Percentiles rank a stretch among this genome's conserved stretches.
Evolutionary conservation across 1,139 yeast species (phyloP).

Genomic region (Suhomyces wounanorum): DNA sequence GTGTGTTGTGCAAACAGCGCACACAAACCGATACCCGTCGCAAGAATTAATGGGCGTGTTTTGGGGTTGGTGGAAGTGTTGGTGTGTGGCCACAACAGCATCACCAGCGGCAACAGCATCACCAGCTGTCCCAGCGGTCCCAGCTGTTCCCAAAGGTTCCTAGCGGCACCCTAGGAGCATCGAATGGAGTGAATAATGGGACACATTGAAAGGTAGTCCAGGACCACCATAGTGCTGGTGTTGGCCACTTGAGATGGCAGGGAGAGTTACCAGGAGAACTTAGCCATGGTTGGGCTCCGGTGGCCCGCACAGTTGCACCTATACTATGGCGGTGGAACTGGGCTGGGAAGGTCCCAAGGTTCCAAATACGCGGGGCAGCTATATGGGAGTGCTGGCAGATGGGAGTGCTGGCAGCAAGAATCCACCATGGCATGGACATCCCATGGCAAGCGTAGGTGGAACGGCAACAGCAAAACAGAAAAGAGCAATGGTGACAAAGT

Average conservation of each 20-base stretch:
- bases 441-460: not conserved
- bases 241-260: not conserved
- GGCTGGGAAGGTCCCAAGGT: not conserved
- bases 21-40: too few relatives aligned
- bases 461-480: not conserved
- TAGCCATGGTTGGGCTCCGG: not conserved
- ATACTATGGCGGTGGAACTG: not conserved
- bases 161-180: too few relatives aligned
- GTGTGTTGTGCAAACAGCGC: too few relatives aligned
- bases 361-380: not conserved
- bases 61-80: not conserved
- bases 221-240: not conserved
- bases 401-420: not conserved
- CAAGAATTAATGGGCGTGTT: too few relatives aligned
- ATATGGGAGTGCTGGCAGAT: not conserved
- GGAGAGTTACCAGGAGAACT: not conserved
- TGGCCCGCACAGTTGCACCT: not conserved
- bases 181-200: too few relatives aligned
- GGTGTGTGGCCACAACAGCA: not conserved
- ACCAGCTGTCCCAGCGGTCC: too few relatives aligned
- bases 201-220: not conserved
- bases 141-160: too few relatives aligned
- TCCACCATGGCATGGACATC: not conserved
- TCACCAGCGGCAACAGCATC: not conserved
- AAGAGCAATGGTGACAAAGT: not conserved